Base-by-base conservation (phyloP, 2,329 filamentous ascomycete species). In the Zymoseptoria passerinii region DNA sequence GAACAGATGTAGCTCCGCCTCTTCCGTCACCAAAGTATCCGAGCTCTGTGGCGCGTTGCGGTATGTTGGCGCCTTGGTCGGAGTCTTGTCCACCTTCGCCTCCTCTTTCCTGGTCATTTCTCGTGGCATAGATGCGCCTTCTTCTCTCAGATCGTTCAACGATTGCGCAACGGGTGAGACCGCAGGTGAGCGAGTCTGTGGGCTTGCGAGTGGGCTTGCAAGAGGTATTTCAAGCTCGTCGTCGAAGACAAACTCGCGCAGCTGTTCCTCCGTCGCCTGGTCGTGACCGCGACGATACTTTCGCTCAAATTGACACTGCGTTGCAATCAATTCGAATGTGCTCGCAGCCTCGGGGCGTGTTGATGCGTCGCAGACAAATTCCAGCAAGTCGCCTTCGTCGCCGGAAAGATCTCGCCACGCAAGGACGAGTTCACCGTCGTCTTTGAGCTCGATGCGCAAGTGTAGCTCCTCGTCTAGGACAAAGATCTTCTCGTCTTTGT, bases 401-500 rank as follows among this genome's bases (percentile, higher is more conserved):
- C 94, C 94, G 67, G 91, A 96, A 61, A 97, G 77, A 71, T 99
- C 94, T 66, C 88, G 87, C 94, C 94, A 99, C 60, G 92, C 92
- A 63, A 99, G 82, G 8, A 97, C 86, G 69, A 88, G 90, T 67
- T 95, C 89, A 20, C 88, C 89, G 44, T 84, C 85, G 63, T 90
- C 85, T 63, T 92, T 83, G 63, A 88, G 83, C 72, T 95, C 90
- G 50, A 90, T 88, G 58, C 92, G 87, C 69, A 99, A 90, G 70
- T 90, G 90, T 44, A 99, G 80, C 56, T 85, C 84, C 73, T 96
- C 88, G 81, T 97, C 92, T n/a, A 99, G 85, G 52, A 97, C 76
- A 72, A 97, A 99, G 0, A 88, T 92, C 79, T 96, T 96, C 77
- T 99, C 94, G 86, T 99, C 95, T 67, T 91, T 90, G 69, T 96